A percentile compares a stretch with the other conserved stretches of the same genome.
Evolutionary conservation across 169 alveolate species (phyloP).

Genomic region (Plasmodium chabaudi): DNA sequence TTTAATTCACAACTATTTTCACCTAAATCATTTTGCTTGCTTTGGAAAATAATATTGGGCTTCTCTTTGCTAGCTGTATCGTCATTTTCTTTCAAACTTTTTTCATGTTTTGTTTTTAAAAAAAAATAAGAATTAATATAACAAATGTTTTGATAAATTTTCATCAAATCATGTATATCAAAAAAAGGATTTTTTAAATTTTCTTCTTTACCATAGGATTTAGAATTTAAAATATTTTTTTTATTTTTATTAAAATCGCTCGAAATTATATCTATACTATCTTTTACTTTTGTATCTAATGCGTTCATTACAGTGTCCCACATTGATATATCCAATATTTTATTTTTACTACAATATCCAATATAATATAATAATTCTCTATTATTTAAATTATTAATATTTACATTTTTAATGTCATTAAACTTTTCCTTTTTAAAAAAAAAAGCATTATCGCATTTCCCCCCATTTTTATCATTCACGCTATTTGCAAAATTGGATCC

Average conservation of each 20-base stretch:
- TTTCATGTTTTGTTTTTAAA: constrained; percentile 47
- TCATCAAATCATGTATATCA: constrained; percentile 71
- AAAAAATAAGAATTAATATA: constrained; percentile 71
- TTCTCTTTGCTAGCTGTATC: background rate
- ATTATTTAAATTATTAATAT: constrained; percentile 56
- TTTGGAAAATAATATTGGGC: background rate
- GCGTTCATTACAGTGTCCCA: constrained; percentile 39
- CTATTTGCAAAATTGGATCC: constrained; percentile 1
- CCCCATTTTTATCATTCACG: background rate
- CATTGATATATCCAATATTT: constrained; percentile 15
- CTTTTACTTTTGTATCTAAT: constrained; percentile 28
- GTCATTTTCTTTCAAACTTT: background rate
- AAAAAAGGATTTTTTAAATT: constrained; percentile 54
- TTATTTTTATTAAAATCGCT: constrained; percentile 33
- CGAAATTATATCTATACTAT: constrained; percentile 44
- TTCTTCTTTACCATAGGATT: constrained; percentile 14
- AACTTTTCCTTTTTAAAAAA: constrained; percentile 13
- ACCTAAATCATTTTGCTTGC: background rate
- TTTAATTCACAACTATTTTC: background rate
- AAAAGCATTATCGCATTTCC: background rate
- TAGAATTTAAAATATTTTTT: constrained; percentile 67
- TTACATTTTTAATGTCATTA: constrained; percentile 13
- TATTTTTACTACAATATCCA: constrained; percentile 70
- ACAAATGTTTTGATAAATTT: constrained; percentile 65
- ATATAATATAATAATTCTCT: constrained; percentile 51